These are phyloP conservation scores for Crithidia brevicula DNA, from an alignment of 208 protist species.

Conservation along the genomic window DNA sequence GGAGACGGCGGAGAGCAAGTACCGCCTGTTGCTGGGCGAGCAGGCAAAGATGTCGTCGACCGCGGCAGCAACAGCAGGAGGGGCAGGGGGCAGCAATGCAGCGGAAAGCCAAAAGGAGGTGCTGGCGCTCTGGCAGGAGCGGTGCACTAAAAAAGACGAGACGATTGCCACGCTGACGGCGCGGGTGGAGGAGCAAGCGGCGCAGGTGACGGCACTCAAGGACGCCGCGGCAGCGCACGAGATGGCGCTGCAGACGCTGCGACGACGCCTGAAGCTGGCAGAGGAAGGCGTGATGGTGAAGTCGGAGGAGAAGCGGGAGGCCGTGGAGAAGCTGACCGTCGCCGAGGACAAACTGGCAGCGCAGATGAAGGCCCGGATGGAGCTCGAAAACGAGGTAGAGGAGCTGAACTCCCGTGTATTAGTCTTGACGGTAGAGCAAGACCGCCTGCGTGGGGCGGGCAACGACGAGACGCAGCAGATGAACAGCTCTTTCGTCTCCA, in stretches of 20 bases:
- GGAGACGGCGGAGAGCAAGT: constrained; percentile 49
- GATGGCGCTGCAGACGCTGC: constrained; percentile 46
- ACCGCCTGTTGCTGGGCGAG: constrained; percentile 52
- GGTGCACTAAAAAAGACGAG: constrained; percentile 60
- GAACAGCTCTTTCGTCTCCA: constrained; percentile 62
- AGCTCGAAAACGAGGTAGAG: constrained; percentile 66
- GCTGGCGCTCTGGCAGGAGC: constrained; percentile 38
- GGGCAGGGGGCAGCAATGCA: not conserved
- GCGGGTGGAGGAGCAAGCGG: constrained; percentile 49
- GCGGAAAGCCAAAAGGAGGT: constrained; percentile 2
- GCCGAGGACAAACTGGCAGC: constrained; percentile 58
- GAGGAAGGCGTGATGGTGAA: constrained; percentile 58
- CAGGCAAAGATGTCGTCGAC: constrained; percentile 20
- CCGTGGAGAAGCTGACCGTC: constrained; percentile 53
- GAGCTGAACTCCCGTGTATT: constrained; percentile 54
- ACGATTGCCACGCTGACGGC: constrained; percentile 52
- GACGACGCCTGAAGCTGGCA: constrained; percentile 49
- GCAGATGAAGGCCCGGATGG: constrained; percentile 44
- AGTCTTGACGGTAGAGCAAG: constrained; percentile 33
- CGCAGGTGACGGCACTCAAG: constrained; percentile 52
- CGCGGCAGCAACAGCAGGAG: not conserved
- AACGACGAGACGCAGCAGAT: constrained; percentile 27
- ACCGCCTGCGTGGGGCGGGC: constrained; percentile 34
- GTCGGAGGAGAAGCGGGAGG: constrained; percentile 54
- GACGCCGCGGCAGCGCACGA: constrained; percentile 63